phyloP scores from a whole-genome alignment of 192 early-diverging fungal genomes.

The Backusella sp. region DNA sequence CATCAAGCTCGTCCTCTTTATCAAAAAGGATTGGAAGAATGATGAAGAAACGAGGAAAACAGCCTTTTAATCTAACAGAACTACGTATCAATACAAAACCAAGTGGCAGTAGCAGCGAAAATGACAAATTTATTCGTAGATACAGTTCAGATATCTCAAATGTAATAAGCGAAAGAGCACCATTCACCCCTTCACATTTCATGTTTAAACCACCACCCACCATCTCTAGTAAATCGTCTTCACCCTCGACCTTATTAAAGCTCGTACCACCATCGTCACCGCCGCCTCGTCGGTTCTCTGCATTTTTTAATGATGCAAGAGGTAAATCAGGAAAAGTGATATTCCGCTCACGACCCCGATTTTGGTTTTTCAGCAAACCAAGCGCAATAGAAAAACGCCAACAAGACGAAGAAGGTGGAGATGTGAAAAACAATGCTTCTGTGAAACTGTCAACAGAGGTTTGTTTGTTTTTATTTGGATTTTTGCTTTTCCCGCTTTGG shows the following conservation, averaged over 20 bases:
- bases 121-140: not conserved
- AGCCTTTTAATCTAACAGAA: not conserved
- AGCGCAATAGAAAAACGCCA: not conserved
- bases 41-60: slow-evolving; percentile 6
- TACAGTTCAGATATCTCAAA: not conserved
- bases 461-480: slow-evolving; percentile 9
- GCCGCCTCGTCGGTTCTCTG: not conserved
- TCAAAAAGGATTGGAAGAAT: not conserved
- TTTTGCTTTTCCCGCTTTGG: slow-evolving; percentile 13
- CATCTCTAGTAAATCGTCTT: slow-evolving; percentile 3
- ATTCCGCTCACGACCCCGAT: not conserved
- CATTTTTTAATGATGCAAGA: slow-evolving; percentile 1
- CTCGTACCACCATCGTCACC: not conserved
- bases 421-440: not conserved
- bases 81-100: not conserved
- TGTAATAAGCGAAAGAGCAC: not conserved
- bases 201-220: slow-evolving; percentile 6
- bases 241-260: not conserved
- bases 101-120: not conserved
- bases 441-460: not conserved
- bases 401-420: not conserved
- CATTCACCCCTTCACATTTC: not conserved
- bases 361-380: not conserved
- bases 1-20: not conserved
- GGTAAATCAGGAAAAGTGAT: slow-evolving; percentile 1